Conservation (phyloP, 805 yeast species). For the Spathaspora girioi region DNA sequence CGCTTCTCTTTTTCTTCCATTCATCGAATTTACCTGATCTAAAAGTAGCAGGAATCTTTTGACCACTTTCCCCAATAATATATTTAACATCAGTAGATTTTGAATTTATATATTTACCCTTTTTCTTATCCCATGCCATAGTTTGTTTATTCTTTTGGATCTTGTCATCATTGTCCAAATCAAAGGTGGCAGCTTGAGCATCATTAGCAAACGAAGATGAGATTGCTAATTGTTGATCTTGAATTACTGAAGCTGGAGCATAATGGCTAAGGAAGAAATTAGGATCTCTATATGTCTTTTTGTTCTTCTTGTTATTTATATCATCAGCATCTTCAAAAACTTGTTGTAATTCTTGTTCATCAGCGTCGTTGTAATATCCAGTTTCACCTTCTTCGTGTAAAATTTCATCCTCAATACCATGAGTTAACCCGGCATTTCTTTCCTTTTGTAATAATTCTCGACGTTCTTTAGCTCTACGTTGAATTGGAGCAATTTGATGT, state of each 20-base stretch:
- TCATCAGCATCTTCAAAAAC: conserved; percentile 54
- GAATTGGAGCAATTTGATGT: conserved; percentile 83
- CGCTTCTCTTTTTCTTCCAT: conserved; percentile 76
- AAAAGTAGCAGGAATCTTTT: conserved; percentile 84
- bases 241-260: conserved; percentile 76
- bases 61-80: conserved; percentile 94
- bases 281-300: conserved; percentile 67
- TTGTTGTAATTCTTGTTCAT: conserved; percentile 45
- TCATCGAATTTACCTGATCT: conserved; percentile 88
- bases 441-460: conserved; percentile 67
- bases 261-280: conserved; percentile 81
- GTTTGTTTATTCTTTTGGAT: conserved; percentile 65
- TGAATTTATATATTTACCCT: conserved; percentile 81
- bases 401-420: conserved; percentile 70
- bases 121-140: conserved; percentile 90
- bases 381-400: conserved; percentile 50
- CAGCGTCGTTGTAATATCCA: conserved; percentile 33
- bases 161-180: conserved; percentile 74
- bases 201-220: conserved; percentile 68
- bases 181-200: conserved; percentile 84
- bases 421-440: conserved; percentile 70
- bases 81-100: conserved; percentile 78
- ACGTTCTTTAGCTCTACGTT: conserved; percentile 70
- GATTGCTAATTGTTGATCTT: conserved; percentile 70
- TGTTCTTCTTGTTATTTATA: conserved; percentile 19